A percentile compares a stretch with the other conserved stretches of the same genome.
phyloP scores from a whole-genome alignment of 306 rosid species.

The Benincasa hispida region DNA sequence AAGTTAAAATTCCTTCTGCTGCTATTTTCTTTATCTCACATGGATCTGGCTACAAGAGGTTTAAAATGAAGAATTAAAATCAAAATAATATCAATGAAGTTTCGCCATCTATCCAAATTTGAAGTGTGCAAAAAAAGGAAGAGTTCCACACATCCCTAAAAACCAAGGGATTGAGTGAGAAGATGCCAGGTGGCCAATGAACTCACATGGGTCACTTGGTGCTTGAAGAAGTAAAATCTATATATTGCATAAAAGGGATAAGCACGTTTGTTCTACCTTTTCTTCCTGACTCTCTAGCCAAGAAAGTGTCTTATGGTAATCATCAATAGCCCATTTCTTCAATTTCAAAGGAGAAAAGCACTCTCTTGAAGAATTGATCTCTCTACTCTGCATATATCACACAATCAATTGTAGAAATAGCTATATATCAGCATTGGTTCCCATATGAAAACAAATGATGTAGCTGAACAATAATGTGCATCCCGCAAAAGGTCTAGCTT shows the following conservation, averaged over 20 bases:
- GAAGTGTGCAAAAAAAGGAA: constrained; percentile 11
- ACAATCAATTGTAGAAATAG: neutral
- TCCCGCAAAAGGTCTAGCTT: neutral
- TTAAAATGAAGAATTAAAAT: constrained; percentile 9
- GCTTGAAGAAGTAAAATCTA: neutral
- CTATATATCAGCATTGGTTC: neutral
- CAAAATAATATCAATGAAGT: neutral
- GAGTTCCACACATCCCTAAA: constrained; percentile 6
- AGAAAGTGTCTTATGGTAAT: constrained; percentile 51
- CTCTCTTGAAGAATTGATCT: constrained; percentile 16
- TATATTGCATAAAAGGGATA: neutral
- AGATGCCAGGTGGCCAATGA: neutral
- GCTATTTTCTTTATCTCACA: constrained; percentile 69
- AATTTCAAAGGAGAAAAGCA: constrained; percentile 46
- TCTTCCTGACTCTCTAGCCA: constrained; percentile 97
- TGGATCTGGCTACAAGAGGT: constrained; percentile 63
- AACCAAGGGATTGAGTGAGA: neutral
- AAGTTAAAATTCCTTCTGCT: constrained; percentile 81
- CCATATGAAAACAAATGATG: neutral
- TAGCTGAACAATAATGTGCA: neutral
- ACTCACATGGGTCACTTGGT: neutral
- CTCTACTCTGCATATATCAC: constrained; percentile 26
- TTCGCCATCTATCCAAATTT: constrained; percentile 8
- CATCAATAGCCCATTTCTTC: constrained; percentile 69
- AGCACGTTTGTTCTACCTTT: constrained; percentile 34